Conservation (phyloP, 352 stramenopile species). For the Phytophthora rubi region DNA sequence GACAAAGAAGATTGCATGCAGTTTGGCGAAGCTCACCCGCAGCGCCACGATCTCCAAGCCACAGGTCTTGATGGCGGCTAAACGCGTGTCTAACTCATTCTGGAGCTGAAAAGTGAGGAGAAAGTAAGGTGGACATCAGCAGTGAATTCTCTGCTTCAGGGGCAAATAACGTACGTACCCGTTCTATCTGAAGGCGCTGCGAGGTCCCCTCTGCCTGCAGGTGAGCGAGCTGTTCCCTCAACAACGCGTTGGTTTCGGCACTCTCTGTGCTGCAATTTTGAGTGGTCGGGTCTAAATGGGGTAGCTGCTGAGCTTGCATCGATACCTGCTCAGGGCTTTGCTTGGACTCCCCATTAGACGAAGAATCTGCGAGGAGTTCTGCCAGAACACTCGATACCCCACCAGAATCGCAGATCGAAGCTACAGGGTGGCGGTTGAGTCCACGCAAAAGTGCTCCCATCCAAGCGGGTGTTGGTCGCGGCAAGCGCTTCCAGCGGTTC, state of each 20-base stretch:
- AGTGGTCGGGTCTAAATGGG: not conserved
- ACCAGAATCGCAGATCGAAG: conserved; percentile 76
- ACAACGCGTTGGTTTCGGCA: conserved; percentile 18
- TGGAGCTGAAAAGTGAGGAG: conserved; percentile 51
- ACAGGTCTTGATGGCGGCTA: conserved; percentile 64
- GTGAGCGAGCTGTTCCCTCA: conserved; percentile 52
- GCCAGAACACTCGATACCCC: conserved; percentile 65
- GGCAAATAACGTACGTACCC: conserved; percentile 27
- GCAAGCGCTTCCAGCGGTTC: conserved; percentile 52
- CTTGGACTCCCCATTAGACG: conserved; percentile 2
- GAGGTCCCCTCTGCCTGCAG: conserved; percentile 56
- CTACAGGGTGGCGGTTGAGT: conserved; percentile 75
- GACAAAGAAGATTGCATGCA: not conserved
- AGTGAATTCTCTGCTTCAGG: not conserved
- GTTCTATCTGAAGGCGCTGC: conserved; percentile 55
- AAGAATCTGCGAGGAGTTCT: conserved; percentile 34
- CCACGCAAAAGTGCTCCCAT: conserved; percentile 71
- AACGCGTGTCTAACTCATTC: conserved; percentile 56
- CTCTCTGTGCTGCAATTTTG: conserved; percentile 2
- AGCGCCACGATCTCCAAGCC: conserved; percentile 66
- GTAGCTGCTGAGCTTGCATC: conserved; percentile 6
- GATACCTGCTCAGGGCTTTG: not conserved
- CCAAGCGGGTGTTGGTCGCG: conserved; percentile 53
- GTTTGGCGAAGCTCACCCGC: conserved; percentile 37
- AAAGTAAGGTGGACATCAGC: conserved; percentile 9